A percentile compares a stretch with the other conserved stretches of the same genome.
Evolutionary conservation across 441 rosid species (phyloP).

Genomic region (Populus hybrid): DNA sequence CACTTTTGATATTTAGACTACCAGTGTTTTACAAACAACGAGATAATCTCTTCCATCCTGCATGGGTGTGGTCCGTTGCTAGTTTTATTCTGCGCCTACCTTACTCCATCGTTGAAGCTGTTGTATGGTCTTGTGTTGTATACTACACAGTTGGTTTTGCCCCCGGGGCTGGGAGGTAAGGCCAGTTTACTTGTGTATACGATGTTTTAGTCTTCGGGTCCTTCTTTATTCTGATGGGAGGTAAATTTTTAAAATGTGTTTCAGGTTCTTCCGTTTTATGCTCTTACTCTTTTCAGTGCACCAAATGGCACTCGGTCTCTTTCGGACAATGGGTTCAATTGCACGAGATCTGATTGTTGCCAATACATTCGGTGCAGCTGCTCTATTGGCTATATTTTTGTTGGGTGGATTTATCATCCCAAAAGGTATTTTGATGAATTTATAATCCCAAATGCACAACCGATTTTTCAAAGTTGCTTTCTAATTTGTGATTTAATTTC

Average conservation of each 20-base stretch:
- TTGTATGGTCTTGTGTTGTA: slow-evolving; percentile 81
- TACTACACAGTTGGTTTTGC: slow-evolving; percentile 86
- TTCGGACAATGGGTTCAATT: slow-evolving; percentile 73
- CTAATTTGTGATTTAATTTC: slow-evolving; percentile 12
- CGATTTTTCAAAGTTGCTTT: slow-evolving; percentile 3
- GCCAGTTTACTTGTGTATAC: background rate
- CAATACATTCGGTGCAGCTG: slow-evolving; percentile 77
- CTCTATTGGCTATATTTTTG: slow-evolving; percentile 56
- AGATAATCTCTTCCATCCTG: slow-evolving; percentile 87
- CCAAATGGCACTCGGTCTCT: slow-evolving; percentile 92
- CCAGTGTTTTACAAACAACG: slow-evolving; percentile 93
- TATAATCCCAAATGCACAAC: background rate
- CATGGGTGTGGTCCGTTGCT: slow-evolving; percentile 84
- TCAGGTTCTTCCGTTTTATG: slow-evolving; percentile 34
- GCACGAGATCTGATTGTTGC: slow-evolving; percentile 91
- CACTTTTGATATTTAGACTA: slow-evolving; percentile 77
- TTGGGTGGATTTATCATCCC: slow-evolving; percentile 94
- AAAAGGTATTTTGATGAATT: slow-evolving; percentile 41
- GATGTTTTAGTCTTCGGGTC: background rate
- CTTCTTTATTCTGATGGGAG: background rate
- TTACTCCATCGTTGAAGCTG: slow-evolving; percentile 75
- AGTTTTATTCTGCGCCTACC: slow-evolving; percentile 86
- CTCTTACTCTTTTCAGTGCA: slow-evolving; percentile 65
- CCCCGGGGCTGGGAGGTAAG: slow-evolving; percentile 66
- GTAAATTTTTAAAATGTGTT: background rate